A percentile compares a stretch with the other conserved stretches of the same genome.
phyloP scores from a whole-genome alignment of 257 asterid genomes.

The Rhazya stricta region DNA sequence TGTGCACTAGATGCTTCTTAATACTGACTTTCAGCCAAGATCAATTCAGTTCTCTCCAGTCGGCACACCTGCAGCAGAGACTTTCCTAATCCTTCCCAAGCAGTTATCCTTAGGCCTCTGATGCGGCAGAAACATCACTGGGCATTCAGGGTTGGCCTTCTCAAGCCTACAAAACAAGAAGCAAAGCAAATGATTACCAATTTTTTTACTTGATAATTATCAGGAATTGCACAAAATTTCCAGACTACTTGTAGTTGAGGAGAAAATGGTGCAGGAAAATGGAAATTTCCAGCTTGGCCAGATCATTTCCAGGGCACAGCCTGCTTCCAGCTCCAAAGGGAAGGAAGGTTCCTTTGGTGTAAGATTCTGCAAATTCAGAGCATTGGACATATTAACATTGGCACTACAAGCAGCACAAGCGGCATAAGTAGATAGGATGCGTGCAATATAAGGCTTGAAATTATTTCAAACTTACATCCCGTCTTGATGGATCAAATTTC shows the following conservation, averaged over 20 bases:
- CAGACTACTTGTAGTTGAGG: slow-evolving; percentile 41
- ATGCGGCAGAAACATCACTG: slow-evolving; percentile 68
- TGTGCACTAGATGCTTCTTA: too few species aligned
- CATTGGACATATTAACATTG: not conserved
- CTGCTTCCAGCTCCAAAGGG: slow-evolving; percentile 92
- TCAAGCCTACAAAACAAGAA: slow-evolving; percentile 47
- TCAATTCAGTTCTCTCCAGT: not conserved
- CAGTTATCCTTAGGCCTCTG: slow-evolving; percentile 85
- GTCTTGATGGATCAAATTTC: slow-evolving; percentile 81
- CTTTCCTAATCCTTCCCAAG: slow-evolving; percentile 50
- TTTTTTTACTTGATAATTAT: not conserved
- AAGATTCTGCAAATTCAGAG: slow-evolving; percentile 34
- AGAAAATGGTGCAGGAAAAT: slow-evolving; percentile 86
- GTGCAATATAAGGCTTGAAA: not conserved
- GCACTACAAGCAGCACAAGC: not conserved
- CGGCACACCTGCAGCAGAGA: slow-evolving; percentile 14
- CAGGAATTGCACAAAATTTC: not conserved
- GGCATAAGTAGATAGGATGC: not conserved
- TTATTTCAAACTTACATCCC: slow-evolving; percentile 61
- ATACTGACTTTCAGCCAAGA: too few species aligned
- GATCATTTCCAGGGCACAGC: slow-evolving; percentile 89
- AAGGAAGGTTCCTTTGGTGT: slow-evolving; percentile 67
- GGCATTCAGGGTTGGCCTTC: slow-evolving; percentile 43
- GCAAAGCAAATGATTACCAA: not conserved
- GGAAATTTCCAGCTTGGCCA: slow-evolving; percentile 79